Conservation (phyloP, 441 rosid genomes). For the Syzygium malaccense region DNA sequence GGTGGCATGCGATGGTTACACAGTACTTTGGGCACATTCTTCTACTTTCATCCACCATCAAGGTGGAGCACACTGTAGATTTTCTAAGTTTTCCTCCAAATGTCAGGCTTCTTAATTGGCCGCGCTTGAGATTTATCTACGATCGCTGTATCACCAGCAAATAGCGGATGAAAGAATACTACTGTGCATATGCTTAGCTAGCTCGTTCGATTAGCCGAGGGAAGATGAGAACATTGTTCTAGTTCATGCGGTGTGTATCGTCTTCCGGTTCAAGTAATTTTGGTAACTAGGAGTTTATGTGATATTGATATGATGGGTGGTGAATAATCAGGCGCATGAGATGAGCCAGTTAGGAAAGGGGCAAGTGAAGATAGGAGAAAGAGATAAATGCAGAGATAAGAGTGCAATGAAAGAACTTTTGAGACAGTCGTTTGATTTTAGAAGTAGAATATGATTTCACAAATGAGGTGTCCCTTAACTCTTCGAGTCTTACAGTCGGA, state of each 20-base stretch:
- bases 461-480: neutral
- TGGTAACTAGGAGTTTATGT: neutral
- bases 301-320: neutral
- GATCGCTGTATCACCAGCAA: neutral
- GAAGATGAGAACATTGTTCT: neutral
- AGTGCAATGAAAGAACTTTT: neutral
- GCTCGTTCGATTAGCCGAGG: neutral
- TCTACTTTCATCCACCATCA: neutral
- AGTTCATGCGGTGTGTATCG: neutral
- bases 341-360: neutral
- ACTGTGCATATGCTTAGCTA: neutral
- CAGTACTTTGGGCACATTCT: neutral
- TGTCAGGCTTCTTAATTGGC: neutral
- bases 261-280: neutral
- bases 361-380: neutral
- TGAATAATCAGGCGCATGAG: neutral
- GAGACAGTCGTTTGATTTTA: neutral
- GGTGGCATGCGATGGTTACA: neutral
- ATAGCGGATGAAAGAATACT: neutral
- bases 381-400: neutral
- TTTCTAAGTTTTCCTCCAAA: neutral
- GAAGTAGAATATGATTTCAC: neutral
- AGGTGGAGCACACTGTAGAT: neutral
- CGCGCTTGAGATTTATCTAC: neutral
- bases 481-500: neutral